Conservation (phyloP, 805 yeast genomes). For the Myxozyma monticola region DNA sequence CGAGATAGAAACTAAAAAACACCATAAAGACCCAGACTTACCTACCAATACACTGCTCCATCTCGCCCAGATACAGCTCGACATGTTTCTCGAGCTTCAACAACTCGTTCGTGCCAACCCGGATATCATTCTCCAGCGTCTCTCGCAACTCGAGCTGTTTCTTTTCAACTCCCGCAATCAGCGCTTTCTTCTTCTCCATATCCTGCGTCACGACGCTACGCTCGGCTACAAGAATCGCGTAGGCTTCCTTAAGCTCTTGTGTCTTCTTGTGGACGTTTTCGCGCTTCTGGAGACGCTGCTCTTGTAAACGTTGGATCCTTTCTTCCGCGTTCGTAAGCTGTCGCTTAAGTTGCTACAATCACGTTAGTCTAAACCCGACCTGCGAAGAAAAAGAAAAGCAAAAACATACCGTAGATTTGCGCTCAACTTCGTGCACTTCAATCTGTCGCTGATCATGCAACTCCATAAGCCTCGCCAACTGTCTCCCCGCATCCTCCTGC, state of each 20-base stretch:
- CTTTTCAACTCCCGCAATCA: constrained; percentile 48
- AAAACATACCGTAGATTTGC: constrained; percentile 37
- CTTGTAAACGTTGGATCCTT: constrained; percentile 47
- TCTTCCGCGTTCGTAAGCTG: constrained; percentile 54
- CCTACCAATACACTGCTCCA: constrained; percentile 41
- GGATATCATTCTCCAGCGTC: constrained; percentile 54
- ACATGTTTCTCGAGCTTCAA: constrained; percentile 58
- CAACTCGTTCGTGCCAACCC: constrained; percentile 54
- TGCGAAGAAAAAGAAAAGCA: no score
- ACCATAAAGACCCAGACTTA: not conserved
- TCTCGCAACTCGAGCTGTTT: constrained; percentile 42
- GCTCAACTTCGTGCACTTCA: constrained; percentile 44
- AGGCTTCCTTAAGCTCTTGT: constrained; percentile 47
- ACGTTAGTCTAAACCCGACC: not conserved
- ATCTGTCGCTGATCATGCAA: constrained; percentile 43
- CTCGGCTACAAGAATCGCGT: constrained; percentile 51
- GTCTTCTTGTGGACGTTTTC: constrained; percentile 46
- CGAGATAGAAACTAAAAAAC: not conserved
- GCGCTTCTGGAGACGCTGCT: constrained; percentile 50
- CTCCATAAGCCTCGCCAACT: constrained; percentile 45
- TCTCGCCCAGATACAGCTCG: constrained; percentile 52
- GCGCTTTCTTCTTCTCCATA: constrained; percentile 49
- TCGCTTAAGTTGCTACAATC: constrained; percentile 47
- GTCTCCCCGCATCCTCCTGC: constrained; percentile 45
- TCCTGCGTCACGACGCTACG: constrained; percentile 52